Conservation (phyloP, 441 rosid genomes). For the Eutrema salsugineum region DNA sequence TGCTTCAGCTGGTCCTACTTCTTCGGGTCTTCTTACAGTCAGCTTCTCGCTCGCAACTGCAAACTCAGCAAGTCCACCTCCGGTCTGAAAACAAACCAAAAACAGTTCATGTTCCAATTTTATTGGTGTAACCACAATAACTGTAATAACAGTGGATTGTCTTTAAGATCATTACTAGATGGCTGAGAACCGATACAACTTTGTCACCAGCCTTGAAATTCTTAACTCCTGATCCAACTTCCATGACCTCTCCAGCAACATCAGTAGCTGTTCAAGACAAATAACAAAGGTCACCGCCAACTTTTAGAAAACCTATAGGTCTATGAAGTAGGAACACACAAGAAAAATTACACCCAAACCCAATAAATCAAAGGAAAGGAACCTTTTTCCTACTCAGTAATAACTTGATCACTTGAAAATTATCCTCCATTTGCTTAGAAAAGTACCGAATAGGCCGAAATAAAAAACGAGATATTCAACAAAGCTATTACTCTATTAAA, state of each 20-base stretch:
- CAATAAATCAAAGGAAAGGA: neutral
- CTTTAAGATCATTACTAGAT: slow-evolving; percentile 14
- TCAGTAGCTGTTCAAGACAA: slow-evolving; percentile 50
- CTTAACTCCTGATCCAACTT: slow-evolving; percentile 58
- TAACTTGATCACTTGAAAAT: neutral
- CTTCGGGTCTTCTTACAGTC: slow-evolving; percentile 57
- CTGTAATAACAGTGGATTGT: neutral
- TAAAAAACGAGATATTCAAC: neutral
- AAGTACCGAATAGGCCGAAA: neutral
- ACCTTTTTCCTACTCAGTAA: neutral
- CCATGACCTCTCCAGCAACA: slow-evolving; percentile 71
- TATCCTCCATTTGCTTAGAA: neutral
- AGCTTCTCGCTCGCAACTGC: slow-evolving; percentile 55
- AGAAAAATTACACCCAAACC: neutral
- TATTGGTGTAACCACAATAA: neutral
- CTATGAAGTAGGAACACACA: neutral
- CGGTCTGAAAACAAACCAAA: slow-evolving; percentile 24
- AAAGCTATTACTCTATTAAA: neutral
- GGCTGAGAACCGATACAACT: slow-evolving; percentile 54
- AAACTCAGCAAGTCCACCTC: slow-evolving; percentile 73
- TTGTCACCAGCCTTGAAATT: slow-evolving; percentile 73
- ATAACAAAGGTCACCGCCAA: neutral
- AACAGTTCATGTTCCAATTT: neutral
- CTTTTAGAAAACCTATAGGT: neutral
- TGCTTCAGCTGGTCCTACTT: slow-evolving; percentile 69